phyloP scores from a whole-genome alignment of 495 filamentous ascomycete species.

The Mytilinidion resinicola region DNA sequence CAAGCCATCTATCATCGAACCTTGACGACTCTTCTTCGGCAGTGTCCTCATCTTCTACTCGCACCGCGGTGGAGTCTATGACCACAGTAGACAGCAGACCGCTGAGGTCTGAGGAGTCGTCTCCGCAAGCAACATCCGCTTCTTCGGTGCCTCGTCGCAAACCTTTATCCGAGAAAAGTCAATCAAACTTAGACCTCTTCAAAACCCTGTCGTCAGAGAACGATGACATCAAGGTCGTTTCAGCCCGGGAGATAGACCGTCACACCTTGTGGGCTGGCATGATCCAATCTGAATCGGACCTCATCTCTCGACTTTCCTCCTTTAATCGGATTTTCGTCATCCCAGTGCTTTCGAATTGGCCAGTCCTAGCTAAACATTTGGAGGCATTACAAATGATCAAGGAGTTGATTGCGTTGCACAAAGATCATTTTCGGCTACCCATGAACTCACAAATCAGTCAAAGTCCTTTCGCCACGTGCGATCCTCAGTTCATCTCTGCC shows the following conservation, averaged over 20 bases:
- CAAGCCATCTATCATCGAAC: neutral
- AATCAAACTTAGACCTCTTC: slow-evolving; percentile 7
- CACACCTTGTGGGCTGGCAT: slow-evolving; percentile 6
- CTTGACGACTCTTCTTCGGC: neutral
- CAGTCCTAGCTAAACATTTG: slow-evolving; percentile 8
- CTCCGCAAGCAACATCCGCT: neutral
- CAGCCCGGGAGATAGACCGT: slow-evolving; percentile 4
- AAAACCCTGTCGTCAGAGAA: neutral
- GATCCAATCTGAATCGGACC: slow-evolving; percentile 1
- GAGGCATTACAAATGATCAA: slow-evolving; percentile 2
- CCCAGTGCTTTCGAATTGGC: slow-evolving; percentile 6
- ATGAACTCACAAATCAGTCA: neutral
- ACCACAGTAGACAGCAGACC: neutral
- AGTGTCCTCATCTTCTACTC: neutral
- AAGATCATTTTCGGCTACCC: slow-evolving; percentile 2
- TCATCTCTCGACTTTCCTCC: slow-evolving; percentile 7
- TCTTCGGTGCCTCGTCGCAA: neutral
- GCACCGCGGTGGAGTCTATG: neutral
- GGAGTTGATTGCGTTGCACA: slow-evolving; percentile 2
- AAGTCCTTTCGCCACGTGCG: slow-evolving; percentile 1
- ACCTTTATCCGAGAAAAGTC: neutral
- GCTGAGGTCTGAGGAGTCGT: neutral
- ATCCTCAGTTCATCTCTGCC: slow-evolving; percentile 2
- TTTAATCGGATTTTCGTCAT: slow-evolving; percentile 9
- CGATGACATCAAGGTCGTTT: slow-evolving; percentile 1